Conservation (phyloP, 2,329 filamentous ascomycete genomes). For the Venturia nashicola region DNA sequence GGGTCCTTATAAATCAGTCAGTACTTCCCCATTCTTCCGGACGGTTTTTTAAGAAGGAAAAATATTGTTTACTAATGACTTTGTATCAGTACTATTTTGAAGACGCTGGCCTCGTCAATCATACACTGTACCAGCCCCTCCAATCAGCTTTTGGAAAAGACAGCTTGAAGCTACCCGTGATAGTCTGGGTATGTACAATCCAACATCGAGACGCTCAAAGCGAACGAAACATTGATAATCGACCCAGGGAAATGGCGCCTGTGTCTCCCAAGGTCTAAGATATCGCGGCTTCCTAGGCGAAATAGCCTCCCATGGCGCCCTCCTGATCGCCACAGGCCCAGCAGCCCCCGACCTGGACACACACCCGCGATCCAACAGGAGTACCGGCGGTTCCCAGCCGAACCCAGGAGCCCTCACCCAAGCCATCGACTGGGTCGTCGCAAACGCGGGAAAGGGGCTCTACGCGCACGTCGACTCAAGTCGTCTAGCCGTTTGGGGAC, state of each 20-base stretch:
- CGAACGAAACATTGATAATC: background rate
- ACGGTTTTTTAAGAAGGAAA: background rate
- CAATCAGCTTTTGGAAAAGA: background rate
- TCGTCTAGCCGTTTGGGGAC: slow-evolving; percentile 2
- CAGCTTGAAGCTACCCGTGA: slow-evolving; percentile 1
- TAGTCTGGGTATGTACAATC: background rate
- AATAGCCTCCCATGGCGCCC: background rate
- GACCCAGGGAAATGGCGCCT: slow-evolving; percentile 5
- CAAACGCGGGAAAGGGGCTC: slow-evolving; percentile 8
- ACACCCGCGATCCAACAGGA: background rate
- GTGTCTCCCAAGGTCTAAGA: background rate
- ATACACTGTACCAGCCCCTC: slow-evolving; percentile 4
- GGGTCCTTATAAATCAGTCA: background rate
- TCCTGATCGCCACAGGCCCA: background rate
- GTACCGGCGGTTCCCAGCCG: too few relatives aligned
- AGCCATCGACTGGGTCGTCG: slow-evolving; percentile 1
- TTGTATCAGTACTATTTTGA: slow-evolving; percentile 1
- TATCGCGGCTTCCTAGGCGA: background rate
- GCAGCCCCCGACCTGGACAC: background rate
- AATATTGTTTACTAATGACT: background rate
- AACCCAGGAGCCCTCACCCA: background rate
- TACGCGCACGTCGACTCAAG: background rate
- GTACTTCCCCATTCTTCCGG: background rate
- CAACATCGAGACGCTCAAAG: background rate
- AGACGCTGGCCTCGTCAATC: slow-evolving; percentile 7